A percentile compares a stretch with the other conserved stretches of the same genome.
Conservation (phyloP, 2,329 filamentous ascomycete genomes). For the Huntiella omanensis region DNA sequence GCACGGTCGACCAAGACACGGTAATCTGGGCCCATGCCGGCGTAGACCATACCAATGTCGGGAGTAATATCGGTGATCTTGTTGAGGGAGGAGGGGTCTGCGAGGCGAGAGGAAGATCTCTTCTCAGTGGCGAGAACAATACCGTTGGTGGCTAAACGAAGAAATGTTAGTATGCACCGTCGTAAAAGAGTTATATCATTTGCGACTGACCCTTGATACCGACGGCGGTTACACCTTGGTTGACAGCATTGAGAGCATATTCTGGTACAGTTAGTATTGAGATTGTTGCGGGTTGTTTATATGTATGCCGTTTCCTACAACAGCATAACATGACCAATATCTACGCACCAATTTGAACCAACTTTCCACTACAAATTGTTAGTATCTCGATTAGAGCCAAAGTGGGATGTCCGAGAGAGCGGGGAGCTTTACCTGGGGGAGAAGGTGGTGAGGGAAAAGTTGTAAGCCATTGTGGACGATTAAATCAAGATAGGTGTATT, state of each 20-base stretch:
- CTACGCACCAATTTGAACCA: slow-evolving; percentile 75
- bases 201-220: slow-evolving; percentile 73
- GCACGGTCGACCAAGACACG: slow-evolving; percentile 93
- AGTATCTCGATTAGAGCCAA: slow-evolving; percentile 8
- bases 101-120: slow-evolving; percentile 94
- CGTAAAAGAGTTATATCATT: not conserved
- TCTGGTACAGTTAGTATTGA: slow-evolving; percentile 33
- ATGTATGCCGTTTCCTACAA: no score
- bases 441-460: slow-evolving; percentile 96
- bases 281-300: not conserved
- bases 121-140: slow-evolving; percentile 98
- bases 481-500: not conserved
- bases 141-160: slow-evolving; percentile 67
- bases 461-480: slow-evolving; percentile 12
- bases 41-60: slow-evolving; percentile 99
- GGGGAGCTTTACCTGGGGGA: slow-evolving; percentile 66
- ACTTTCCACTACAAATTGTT: slow-evolving; percentile 62
- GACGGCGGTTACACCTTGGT: slow-evolving; percentile 94
- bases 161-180: slow-evolving; percentile 13
- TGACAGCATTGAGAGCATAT: slow-evolving; percentile 97
- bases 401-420: slow-evolving; percentile 13
- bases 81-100: slow-evolving; percentile 83
- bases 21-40: slow-evolving; percentile 97
- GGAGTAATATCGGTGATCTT: slow-evolving; percentile 97
- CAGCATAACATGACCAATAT: not conserved